Conservation (phyloP, 108 stramenopile species). For the Aurantiochytrium sp. region DNA sequence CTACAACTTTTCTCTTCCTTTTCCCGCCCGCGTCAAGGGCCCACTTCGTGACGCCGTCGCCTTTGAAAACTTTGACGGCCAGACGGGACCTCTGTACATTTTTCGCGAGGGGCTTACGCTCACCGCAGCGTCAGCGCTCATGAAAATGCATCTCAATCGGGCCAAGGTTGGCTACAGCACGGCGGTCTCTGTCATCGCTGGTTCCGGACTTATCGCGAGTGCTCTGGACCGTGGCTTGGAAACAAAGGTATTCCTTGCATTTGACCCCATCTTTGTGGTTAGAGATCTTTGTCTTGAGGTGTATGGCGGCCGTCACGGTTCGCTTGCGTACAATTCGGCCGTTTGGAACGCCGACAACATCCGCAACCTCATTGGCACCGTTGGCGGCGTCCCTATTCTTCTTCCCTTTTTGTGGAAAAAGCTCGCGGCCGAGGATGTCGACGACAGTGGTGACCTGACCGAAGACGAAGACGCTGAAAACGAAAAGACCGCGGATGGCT, state of each 20-base stretch:
- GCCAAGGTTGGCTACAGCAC: neutral
- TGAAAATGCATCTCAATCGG: neutral
- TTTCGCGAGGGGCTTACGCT: neutral
- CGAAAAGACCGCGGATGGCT: too few relatives aligned
- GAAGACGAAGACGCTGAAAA: too few relatives aligned
- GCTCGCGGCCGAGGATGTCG: neutral
- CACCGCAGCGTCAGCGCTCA: neutral
- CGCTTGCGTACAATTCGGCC: neutral
- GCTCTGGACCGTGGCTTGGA: neutral
- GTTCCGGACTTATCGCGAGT: neutral
- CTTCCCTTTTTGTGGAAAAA: conserved; percentile 14
- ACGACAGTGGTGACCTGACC: too few relatives aligned
- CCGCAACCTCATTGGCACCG: neutral
- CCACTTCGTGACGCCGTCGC: neutral
- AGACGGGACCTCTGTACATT: neutral
- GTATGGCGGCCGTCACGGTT: neutral
- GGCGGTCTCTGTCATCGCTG: neutral
- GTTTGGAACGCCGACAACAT: neutral
- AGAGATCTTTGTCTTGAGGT: neutral
- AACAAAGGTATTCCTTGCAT: neutral
- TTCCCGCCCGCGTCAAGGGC: neutral
- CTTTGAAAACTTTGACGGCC: neutral
- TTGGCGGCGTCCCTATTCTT: neutral
- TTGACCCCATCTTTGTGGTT: neutral
- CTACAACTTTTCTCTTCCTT: neutral